A percentile compares a stretch with the other conserved stretches of the same genome.
phyloP scores from a whole-genome alignment of 805 yeast species.

The Kluyveromyces siamensis region DNA sequence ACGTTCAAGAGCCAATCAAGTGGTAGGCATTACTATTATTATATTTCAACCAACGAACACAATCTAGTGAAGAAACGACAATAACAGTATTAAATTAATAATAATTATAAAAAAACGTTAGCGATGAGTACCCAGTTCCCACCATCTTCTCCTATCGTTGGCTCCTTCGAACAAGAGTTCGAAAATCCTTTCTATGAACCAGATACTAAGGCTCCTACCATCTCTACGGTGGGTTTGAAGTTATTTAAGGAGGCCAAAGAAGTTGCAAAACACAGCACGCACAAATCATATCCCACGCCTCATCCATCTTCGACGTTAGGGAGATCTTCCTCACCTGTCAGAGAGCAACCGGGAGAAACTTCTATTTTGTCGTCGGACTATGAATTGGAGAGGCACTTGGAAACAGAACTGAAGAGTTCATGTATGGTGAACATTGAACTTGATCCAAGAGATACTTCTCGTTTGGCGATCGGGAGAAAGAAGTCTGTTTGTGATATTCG shows the following conservation, averaged over 20 bases:
- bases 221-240: constrained; percentile 12
- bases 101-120: not conserved
- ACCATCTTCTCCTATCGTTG: constrained; percentile 31
- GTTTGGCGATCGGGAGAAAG: constrained; percentile 25
- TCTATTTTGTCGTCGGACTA: constrained; percentile 4
- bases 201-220: constrained; percentile 3
- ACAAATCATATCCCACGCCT: constrained; percentile 52
- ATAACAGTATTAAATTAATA: not conserved
- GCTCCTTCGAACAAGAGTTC: constrained; percentile 5
- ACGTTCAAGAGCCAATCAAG: not conserved
- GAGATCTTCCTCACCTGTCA: constrained; percentile 30
- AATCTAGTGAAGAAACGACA: not conserved
- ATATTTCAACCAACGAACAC: not conserved
- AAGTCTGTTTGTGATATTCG: constrained; percentile 22
- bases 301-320: constrained; percentile 56
- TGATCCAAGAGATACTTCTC: constrained; percentile 12
- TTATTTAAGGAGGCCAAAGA: constrained; percentile 6
- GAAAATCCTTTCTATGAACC: constrained; percentile 11
- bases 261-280: constrained; percentile 1
- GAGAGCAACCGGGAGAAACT: constrained; percentile 6
- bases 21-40: not conserved
- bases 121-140: constrained; percentile 23
- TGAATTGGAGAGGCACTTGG: constrained; percentile 5
- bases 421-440: constrained; percentile 8
- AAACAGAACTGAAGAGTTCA: not conserved